These are phyloP conservation scores for Fistulinella prunicolor DNA, from an alignment of 768 basidiomycete genomes.

Conservation along the genomic window DNA sequence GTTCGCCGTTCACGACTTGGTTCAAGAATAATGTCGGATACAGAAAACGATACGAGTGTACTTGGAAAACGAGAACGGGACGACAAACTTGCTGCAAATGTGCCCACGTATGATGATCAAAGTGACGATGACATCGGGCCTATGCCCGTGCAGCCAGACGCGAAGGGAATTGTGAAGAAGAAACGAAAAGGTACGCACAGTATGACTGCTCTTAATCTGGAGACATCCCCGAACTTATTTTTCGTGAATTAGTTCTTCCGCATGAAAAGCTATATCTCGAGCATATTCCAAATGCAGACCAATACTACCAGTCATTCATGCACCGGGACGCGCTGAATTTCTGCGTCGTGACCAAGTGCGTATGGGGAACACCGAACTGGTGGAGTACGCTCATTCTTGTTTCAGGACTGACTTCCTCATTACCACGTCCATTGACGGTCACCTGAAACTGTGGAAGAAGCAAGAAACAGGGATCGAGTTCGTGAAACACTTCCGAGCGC, in stretches of 20 bases:
- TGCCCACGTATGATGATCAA: conserved; percentile 38
- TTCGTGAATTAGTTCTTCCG: conserved; percentile 64
- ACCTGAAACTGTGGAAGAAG: conserved; percentile 99
- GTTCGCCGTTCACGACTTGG: too few relatives aligned
- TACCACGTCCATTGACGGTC: conserved; percentile 93
- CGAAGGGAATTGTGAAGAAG: conserved; percentile 52
- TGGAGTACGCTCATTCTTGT: conserved; percentile 5
- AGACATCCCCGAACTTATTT: conserved; percentile 7
- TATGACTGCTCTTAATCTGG: conserved; percentile 7
- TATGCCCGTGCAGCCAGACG: conserved; percentile 66
- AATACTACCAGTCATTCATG: conserved; percentile 98
- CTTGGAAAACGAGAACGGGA: conserved; percentile 64
- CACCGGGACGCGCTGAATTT: conserved; percentile 92
- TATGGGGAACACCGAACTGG: not conserved
- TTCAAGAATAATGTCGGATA: conserved; percentile 38
- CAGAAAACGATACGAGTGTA: conserved; percentile 49
- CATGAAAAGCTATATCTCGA: conserved; percentile 93
- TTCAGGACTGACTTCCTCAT: conserved; percentile 87
- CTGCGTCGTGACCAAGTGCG: conserved; percentile 83
- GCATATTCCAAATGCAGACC: conserved; percentile 86
- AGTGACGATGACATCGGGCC: conserved; percentile 82
- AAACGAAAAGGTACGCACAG: conserved; percentile 72
- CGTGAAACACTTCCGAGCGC: conserved; percentile 96
- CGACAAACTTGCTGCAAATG: conserved; percentile 20
- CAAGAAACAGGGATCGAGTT: conserved; percentile 95